Evolutionary conservation across 2,329 filamentous ascomycete genomes (phyloP).

Genomic region (Fusarium palustre): DNA sequence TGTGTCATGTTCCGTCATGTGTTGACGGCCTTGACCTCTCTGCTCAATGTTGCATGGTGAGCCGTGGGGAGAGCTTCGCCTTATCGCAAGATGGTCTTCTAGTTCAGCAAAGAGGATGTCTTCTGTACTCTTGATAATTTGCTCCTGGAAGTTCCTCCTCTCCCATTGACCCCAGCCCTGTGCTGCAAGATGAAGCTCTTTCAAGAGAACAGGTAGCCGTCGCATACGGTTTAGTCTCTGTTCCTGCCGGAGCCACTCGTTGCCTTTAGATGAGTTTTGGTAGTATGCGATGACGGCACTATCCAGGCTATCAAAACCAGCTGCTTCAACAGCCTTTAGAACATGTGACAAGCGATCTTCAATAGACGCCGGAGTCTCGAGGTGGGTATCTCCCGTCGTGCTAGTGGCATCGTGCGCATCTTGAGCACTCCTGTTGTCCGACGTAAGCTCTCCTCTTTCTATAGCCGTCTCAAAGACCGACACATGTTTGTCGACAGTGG

Average conservation of each 20-base stretch:
- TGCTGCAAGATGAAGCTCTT: constrained; percentile 8
- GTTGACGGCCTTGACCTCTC: background rate
- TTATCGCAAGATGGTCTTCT: constrained; percentile 2
- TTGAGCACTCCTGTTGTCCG: background rate
- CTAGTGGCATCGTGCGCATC: background rate
- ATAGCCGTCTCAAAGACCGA: background rate
- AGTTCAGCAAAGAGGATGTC: constrained; percentile 6
- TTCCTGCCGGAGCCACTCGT: constrained; percentile 2
- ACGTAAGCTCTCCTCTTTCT: background rate
- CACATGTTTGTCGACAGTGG: background rate
- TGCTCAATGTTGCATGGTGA: constrained; percentile 1
- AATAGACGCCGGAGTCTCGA: background rate
- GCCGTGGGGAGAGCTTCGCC: constrained; percentile 1
- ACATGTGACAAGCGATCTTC: constrained; percentile 6
- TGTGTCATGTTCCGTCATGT: constrained; percentile 2
- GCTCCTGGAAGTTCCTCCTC: constrained; percentile 4
- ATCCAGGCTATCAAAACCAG: constrained; percentile 6
- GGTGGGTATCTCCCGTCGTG: background rate
- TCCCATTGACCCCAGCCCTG: constrained; percentile 10
- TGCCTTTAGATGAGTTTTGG: constrained; percentile 8
- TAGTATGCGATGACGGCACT: constrained; percentile 9
- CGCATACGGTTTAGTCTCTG: constrained; percentile 8
- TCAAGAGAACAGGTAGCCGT: constrained; percentile 3
- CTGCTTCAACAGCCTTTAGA: constrained; percentile 1
- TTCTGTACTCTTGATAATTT: constrained; percentile 10